Evolutionary conservation across 768 basidiomycete species (phyloP).

Genomic region (Mycena pura): DNA sequence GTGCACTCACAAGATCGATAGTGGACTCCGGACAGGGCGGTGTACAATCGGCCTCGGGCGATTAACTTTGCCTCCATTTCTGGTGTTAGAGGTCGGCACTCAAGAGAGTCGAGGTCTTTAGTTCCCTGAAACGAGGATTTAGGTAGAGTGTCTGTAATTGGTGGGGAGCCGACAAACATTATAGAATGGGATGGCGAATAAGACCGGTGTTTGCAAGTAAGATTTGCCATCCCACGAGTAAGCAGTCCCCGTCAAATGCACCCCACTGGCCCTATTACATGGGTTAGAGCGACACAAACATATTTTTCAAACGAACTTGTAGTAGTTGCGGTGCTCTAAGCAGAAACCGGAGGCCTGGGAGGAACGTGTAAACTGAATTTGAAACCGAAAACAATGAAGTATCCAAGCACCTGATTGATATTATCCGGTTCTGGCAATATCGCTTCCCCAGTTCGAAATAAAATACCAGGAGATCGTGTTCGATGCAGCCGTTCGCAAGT

Average conservation of each 20-base stretch:
- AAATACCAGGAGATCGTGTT: slow-evolving; percentile 12
- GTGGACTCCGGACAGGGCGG: slow-evolving; percentile 4
- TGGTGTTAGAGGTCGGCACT: slow-evolving; percentile 9
- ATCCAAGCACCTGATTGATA: background rate
- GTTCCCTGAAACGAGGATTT: slow-evolving; percentile 4
- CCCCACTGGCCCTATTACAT: background rate
- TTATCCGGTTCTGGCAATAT: slow-evolving; percentile 5
- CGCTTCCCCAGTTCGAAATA: slow-evolving; percentile 9
- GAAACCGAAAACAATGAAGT: background rate
- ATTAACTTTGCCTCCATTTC: slow-evolving; percentile 6
- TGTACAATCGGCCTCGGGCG: slow-evolving; percentile 11
- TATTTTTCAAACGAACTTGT: background rate
- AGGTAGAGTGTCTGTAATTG: background rate
- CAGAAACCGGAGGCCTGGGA: slow-evolving; percentile 4
- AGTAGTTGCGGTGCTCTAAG: background rate
- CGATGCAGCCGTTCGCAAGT: slow-evolving; percentile 16
- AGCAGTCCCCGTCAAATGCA: slow-evolving; percentile 2
- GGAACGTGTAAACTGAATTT: background rate
- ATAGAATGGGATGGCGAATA: background rate
- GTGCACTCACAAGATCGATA: slow-evolving; percentile 7
- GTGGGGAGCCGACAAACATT: background rate
- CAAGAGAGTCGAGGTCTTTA: background rate
- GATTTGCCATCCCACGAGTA: slow-evolving; percentile 19
- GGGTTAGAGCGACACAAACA: background rate
- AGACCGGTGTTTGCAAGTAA: background rate